phyloP scores from a whole-genome alignment of 208 protist genomes.

The Jaenimonas drosophilae region DNA sequence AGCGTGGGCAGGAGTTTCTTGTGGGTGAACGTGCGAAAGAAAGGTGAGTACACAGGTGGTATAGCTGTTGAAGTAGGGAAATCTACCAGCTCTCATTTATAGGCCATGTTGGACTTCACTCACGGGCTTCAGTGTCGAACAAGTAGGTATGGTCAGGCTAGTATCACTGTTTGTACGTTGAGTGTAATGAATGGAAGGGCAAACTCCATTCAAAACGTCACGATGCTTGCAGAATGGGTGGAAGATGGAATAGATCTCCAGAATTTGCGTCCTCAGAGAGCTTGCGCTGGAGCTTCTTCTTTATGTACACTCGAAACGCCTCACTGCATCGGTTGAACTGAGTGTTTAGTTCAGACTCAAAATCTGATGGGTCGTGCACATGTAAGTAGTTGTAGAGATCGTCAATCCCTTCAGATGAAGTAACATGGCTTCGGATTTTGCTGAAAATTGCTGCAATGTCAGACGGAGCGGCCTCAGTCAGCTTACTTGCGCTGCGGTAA shows the following conservation, averaged over 20 bases:
- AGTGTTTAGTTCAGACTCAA: constrained; percentile 53
- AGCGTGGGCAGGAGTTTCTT: too few relatives aligned
- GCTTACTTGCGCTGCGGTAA: background rate
- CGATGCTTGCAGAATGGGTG: constrained; percentile 22
- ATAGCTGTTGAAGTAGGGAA: too few relatives aligned
- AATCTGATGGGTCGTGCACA: constrained; percentile 8
- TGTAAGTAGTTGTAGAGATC: constrained; percentile 66
- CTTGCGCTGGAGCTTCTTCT: constrained; percentile 68
- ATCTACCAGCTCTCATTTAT: too few relatives aligned
- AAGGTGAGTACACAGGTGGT: too few relatives aligned
- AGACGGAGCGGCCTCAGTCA: constrained; percentile 8
- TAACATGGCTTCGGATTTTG: constrained; percentile 71
- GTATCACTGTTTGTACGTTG: too few relatives aligned
- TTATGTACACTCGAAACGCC: constrained; percentile 78
- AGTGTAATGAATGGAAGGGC: too few relatives aligned
- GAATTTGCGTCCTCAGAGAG: constrained; percentile 30
- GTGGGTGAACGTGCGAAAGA: too few relatives aligned
- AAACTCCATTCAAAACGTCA: too few relatives aligned
- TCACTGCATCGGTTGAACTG: constrained; percentile 79
- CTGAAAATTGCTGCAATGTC: constrained; percentile 50
- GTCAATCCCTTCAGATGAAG: constrained; percentile 58
- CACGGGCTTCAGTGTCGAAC: too few relatives aligned
- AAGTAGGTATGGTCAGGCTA: too few relatives aligned
- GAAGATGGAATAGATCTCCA: constrained; percentile 27
- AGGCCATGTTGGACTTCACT: too few relatives aligned